phyloP scores from a whole-genome alignment of 73 alveolate genomes.

The Stentor coeruleus region DNA sequence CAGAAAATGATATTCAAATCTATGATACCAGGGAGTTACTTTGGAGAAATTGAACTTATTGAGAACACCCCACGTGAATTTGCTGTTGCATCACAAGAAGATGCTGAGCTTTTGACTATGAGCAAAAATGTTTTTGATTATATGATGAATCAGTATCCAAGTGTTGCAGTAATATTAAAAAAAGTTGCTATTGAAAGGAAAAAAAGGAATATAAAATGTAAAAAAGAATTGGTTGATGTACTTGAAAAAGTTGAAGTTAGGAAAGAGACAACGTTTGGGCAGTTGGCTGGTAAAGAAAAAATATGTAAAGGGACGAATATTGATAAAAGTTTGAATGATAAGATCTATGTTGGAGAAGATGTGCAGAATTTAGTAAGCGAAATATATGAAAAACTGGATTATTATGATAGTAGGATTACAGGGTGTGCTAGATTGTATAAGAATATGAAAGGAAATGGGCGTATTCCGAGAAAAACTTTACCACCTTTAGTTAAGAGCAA shows the following conservation, averaged over 20 bases:
- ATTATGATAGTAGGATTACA: not conserved
- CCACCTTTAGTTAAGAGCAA: too few relatives aligned
- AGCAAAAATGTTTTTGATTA: constrained; percentile 39
- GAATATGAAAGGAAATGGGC: not conserved
- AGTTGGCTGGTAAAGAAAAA: constrained; percentile 4
- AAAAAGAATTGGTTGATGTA: constrained; percentile 24
- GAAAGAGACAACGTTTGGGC: constrained; percentile 7
- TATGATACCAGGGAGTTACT: constrained; percentile 60
- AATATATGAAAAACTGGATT: not conserved
- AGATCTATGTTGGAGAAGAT: not conserved
- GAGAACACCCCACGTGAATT: constrained; percentile 33
- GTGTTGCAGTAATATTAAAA: constrained; percentile 35
- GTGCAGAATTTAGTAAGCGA: not conserved
- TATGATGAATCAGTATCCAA: constrained; percentile 38
- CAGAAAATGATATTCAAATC: constrained; percentile 45
- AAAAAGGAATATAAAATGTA: constrained; percentile 28
- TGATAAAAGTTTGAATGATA: not conserved
- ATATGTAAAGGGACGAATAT: not conserved
- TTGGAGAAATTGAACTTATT: constrained; percentile 59
- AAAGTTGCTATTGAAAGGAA: constrained; percentile 37
- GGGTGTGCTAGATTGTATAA: not conserved
- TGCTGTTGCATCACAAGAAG: constrained; percentile 32
- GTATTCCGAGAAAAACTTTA: not conserved
- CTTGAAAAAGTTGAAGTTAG: constrained; percentile 29
- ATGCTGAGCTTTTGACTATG: constrained; percentile 36